Percentiles rank a stretch among this genome's conserved stretches.
phyloP scores from a whole-genome alignment of 768 basidiomycete species.

The Mycena capillaripes region DNA sequence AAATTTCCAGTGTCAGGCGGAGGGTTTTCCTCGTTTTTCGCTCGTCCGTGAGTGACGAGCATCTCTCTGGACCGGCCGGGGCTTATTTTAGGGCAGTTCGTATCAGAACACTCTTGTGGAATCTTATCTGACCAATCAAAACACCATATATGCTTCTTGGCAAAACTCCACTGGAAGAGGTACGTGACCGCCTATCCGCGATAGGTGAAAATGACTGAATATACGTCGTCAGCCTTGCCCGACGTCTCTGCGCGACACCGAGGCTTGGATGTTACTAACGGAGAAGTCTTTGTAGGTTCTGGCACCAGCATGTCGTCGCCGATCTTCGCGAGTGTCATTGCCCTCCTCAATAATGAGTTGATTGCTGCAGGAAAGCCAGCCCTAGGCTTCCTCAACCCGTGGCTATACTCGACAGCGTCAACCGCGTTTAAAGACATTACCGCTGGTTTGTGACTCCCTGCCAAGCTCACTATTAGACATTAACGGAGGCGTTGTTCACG shows the following conservation, averaged over 20 bases:
- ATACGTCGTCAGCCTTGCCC: slow-evolving; percentile 8
- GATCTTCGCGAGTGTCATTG: slow-evolving; percentile 13
- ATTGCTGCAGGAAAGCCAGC: slow-evolving; percentile 5
- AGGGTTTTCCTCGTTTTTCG: slow-evolving; percentile 13
- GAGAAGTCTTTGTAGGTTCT: neutral
- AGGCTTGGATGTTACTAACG: neutral
- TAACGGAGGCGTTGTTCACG: slow-evolving; percentile 9
- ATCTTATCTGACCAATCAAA: slow-evolving; percentile 9
- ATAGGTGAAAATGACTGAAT: slow-evolving; percentile 8
- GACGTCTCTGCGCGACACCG: slow-evolving; percentile 3
- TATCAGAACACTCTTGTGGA: slow-evolving; percentile 10
- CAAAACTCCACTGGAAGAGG: slow-evolving; percentile 12
- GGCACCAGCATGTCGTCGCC: slow-evolving; percentile 7
- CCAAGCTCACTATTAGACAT: neutral
- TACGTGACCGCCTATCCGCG: slow-evolving; percentile 1
- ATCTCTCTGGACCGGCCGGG: slow-evolving; percentile 3
- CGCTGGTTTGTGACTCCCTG: neutral
- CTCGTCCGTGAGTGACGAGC: slow-evolving; percentile 10
- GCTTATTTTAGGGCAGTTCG: slow-evolving; percentile 4
- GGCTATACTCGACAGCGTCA: slow-evolving; percentile 14
- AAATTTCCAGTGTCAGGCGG: slow-evolving; percentile 1
- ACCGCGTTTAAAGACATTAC: slow-evolving; percentile 13
- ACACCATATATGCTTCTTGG: slow-evolving; percentile 4
- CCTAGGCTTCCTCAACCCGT: no score
- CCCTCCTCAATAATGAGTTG: slow-evolving; percentile 11